These are phyloP conservation scores for Rhizoctonia solani DNA, from an alignment of 1,284 basidiomycete species.

Conservation along the genomic window DNA sequence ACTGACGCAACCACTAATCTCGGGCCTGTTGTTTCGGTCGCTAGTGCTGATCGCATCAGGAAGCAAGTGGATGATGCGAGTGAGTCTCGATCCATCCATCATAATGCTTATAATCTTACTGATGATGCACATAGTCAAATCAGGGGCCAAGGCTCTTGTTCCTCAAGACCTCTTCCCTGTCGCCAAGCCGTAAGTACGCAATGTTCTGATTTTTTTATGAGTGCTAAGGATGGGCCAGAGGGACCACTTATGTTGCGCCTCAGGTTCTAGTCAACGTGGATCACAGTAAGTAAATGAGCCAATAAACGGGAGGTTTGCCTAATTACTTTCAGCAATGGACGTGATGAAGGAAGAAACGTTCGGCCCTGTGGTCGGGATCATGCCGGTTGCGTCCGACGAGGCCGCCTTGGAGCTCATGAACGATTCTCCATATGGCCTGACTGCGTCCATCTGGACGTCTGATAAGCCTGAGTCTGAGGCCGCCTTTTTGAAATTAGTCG, in stretches of 20 bases:
- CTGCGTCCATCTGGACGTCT: conserved; percentile 89
- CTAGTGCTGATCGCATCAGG: conserved; percentile 80
- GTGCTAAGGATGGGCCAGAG: conserved; percentile 50
- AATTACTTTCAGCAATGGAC: conserved; percentile 70
- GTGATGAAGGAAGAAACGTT: conserved; percentile 94
- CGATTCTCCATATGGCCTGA: conserved; percentile 93
- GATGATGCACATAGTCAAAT: conserved; percentile 56
- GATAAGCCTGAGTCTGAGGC: conserved; percentile 61
- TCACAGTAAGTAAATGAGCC: conserved; percentile 63
- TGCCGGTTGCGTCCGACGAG: conserved; percentile 78
- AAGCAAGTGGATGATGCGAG: conserved; percentile 85
- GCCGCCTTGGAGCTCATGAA: conserved; percentile 92
- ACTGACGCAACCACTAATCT: conserved; percentile 72
- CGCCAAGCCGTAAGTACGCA: conserved; percentile 58
- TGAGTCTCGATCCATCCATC: conserved; percentile 46
- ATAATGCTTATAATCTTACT: background rate
- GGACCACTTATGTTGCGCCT: conserved; percentile 84
- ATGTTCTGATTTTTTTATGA: conserved; percentile 5
- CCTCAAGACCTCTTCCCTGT: conserved; percentile 69
- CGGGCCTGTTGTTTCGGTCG: conserved; percentile 88
- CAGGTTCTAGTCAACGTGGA: conserved; percentile 87
- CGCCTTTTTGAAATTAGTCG: conserved; percentile 71
- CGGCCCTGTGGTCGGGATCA: conserved; percentile 88
- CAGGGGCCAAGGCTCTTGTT: conserved; percentile 80
- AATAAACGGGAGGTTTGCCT: conserved; percentile 18